A percentile compares a stretch with the other conserved stretches of the same genome.
Conservation (phyloP, 73 alveolate species). For the Paramecium primaurelia region DNA sequence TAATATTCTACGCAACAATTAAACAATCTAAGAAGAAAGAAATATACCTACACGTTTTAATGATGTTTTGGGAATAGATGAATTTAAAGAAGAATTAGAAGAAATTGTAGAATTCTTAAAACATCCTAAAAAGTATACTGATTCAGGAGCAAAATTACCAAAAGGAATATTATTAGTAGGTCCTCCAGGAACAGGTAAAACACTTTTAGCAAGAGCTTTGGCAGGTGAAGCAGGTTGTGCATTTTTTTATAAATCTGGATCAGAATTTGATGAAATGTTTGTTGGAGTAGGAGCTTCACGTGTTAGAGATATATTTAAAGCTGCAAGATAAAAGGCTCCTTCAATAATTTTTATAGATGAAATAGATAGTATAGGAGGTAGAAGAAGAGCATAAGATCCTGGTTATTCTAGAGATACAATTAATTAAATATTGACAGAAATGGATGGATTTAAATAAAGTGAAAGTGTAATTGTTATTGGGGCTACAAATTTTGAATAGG, state of each 20-base stretch:
- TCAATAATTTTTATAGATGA: constrained; percentile 91
- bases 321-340: constrained; percentile 84
- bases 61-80: constrained; percentile 88
- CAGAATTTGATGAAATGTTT: constrained; percentile 89
- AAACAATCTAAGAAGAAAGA: constrained; percentile 37
- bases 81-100: constrained; percentile 79
- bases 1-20: background rate
- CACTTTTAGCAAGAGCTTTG: constrained; percentile 92
- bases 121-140: constrained; percentile 66
- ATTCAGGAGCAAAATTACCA: constrained; percentile 82
- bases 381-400: constrained; percentile 74
- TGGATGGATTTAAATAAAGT: constrained; percentile 89
- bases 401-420: constrained; percentile 81
- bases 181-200: constrained; percentile 91
- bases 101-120: constrained; percentile 72
- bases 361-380: constrained; percentile 81
- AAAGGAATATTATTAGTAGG: constrained; percentile 81
- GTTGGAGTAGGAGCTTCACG: constrained; percentile 90
- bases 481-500: constrained; percentile 88
- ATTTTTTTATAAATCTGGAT: constrained; percentile 82
- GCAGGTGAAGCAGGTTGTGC: constrained; percentile 90
- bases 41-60: constrained; percentile 66
- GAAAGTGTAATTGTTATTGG: constrained; percentile 88
- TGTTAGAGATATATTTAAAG: constrained; percentile 78
- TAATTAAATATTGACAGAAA: constrained; percentile 84